Base-by-base conservation (phyloP, 2,329 filamentous ascomycete species). In the Botrytis fragariae region DNA sequence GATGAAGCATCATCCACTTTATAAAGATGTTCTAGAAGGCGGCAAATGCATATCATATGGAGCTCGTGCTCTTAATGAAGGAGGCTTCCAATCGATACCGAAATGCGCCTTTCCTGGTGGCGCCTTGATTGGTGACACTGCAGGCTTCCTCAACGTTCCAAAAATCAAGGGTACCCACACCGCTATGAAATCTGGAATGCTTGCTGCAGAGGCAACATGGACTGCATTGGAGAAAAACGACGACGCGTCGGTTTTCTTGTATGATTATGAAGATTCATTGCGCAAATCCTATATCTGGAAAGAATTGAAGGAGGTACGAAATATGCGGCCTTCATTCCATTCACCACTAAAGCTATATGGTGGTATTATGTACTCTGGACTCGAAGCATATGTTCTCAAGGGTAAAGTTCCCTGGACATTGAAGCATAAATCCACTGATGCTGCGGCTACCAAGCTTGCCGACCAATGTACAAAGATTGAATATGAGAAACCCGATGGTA, bases 81-180 rank as follows among this genome's bases (percentile, higher is more conserved):
- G 96, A 75, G 96, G 96, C 37, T 98, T 97, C 84, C 96, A 99
- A 84, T 97, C 94, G 4, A 98, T 99, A 79, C 96, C 96, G 72
- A 98, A 98, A 83, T 94, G 96, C 67, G 92, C 95, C 35, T 99
- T 99, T 84, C 96, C 96, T 37, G 96, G 96, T 74, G 96, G 96
- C 73, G 96, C 96, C 64, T 86, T 99, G 62, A 97, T 99, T 77
- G 96, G 96, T 72, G 96, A 99, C 83, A 97, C 95, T 29, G 96
- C 96, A 42, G 96, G 96, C 8, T 97, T 99, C 81, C 87, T 99
- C 83, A 99, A 99, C 80, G 92, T 99, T 25, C 96, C 96, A 76
- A 99, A 99, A 86, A 93, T 99, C 83, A 99, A 99, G 85, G 96
- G 96, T 73, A 98, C 95, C 0, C 96, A 99, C 83, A 98, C 96